Base-by-base conservation (phyloP, 192 early-diverging fungal species). In the Rhizophagus sp. region DNA sequence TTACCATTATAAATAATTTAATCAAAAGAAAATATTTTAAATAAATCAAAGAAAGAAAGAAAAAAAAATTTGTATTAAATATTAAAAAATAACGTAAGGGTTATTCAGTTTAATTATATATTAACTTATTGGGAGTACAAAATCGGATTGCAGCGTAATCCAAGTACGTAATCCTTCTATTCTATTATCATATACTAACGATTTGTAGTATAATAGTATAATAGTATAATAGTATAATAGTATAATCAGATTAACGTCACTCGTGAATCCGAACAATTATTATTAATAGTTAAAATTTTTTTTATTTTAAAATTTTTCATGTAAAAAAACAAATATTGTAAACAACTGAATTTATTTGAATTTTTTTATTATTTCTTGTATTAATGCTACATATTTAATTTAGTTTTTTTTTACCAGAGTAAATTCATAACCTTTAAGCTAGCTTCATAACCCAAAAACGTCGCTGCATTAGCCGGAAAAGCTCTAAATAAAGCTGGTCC, bases 401-500 rank as follows among this genome's bases (percentile, higher is more conserved):
- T n/a, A 33, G 39, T 41, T 41, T 41, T 41, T 34, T 34, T 67
- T n/a, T 67, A 88, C 69, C 84, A 88, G 24, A 88, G 36, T 25
- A 76, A 52, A 82, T 89, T 83, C 89, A 91, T 83, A n/a, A 86
- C 44, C 64, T 84, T 87, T 64, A 84, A 73, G 67, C 86, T 84
- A 62, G 82, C 83, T 81, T 94, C 93, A 34, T 92, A 88, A 73
- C 91, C 90, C 41, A 88, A 62, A 81, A 95, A 95, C 61, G 91
- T 90, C 33, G 93, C 93, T 67, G 93, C 94, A 62, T 91, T 92
- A 41, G 95, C 92, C 30, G 95, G 95, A 91, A 96, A 96, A 27
- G 96, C 94, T 74, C 96, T 88, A 41, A 97, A 83, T 87, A 96
- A 90, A n/a, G 95, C 94, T 44, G 96, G 94, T 22, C 93, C 93